Conservation (phyloP, 2,329 filamentous ascomycete species). For the Fusarium abutilonis region DNA sequence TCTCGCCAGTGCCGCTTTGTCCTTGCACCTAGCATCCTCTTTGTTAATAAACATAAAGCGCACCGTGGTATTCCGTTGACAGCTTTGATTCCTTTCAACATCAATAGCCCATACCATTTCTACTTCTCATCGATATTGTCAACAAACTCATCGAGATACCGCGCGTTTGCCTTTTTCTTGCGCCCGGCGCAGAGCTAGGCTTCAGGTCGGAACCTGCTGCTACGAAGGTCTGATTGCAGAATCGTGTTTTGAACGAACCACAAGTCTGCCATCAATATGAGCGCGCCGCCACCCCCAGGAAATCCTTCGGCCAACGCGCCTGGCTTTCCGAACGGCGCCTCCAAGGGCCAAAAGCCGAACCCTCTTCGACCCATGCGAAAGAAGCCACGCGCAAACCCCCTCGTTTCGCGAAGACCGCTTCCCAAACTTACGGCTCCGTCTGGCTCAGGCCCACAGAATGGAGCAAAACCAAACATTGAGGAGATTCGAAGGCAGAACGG, state of each 20-base stretch:
- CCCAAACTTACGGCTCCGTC: slow-evolving; percentile 41
- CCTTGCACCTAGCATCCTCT: slow-evolving; percentile 27
- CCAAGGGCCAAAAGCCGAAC: slow-evolving; percentile 48
- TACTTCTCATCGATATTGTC: background rate
- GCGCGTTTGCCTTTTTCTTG: slow-evolving; percentile 9
- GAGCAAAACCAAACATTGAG: slow-evolving; percentile 52
- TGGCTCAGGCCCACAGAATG: slow-evolving; percentile 41
- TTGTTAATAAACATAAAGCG: slow-evolving; percentile 30
- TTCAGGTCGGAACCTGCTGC: slow-evolving; percentile 30
- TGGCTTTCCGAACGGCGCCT: slow-evolving; percentile 49
- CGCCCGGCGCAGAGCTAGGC: slow-evolving; percentile 33
- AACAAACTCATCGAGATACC: background rate
- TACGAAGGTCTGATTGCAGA: slow-evolving; percentile 6
- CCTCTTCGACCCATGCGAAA: slow-evolving; percentile 55
- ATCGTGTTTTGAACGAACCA: background rate
- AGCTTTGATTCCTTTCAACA: background rate
- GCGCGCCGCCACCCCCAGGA: slow-evolving; percentile 51
- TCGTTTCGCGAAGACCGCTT: slow-evolving; percentile 65
- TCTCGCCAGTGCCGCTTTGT: slow-evolving; percentile 26
- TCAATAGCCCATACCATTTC: slow-evolving; percentile 5
- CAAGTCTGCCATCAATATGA: slow-evolving; percentile 52
- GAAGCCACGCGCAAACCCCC: slow-evolving; percentile 64
- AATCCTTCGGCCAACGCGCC: slow-evolving; percentile 43
- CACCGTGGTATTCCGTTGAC: background rate
- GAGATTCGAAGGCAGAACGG: slow-evolving; percentile 58